phyloP scores from a whole-genome alignment of 805 yeast genomes.

The Saccharomyces jurei region DNA sequence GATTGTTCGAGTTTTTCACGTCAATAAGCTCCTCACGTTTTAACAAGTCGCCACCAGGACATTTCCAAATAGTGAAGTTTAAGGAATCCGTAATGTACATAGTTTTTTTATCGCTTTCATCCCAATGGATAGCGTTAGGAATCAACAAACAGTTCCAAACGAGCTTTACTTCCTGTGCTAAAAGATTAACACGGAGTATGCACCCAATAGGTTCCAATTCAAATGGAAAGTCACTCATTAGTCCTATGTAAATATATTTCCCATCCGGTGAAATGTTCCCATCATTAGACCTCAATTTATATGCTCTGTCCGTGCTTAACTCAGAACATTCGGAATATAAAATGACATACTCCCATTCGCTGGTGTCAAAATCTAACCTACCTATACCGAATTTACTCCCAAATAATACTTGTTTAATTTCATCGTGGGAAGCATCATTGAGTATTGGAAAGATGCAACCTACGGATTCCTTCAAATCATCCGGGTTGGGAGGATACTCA shows the following conservation, averaged over 20 bases:
- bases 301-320: conserved; percentile 25
- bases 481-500: conserved; percentile 8
- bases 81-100: conserved; percentile 50
- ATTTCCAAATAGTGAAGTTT: conserved; percentile 41
- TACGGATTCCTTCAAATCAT: conserved; percentile 33
- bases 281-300: conserved; percentile 61
- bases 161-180: conserved; percentile 21
- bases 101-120: conserved; percentile 26
- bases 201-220: conserved; percentile 42
- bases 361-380: conserved; percentile 38
- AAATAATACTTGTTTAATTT: conserved; percentile 42
- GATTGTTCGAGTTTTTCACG: conserved; percentile 20
- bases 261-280: conserved; percentile 76
- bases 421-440: conserved; percentile 2
- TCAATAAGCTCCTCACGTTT: conserved; percentile 34
- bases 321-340: conserved; percentile 29
- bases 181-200: conserved; percentile 36
- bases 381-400: conserved; percentile 65
- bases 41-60: conserved; percentile 26
- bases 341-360: conserved; percentile 32
- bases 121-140: conserved; percentile 70
- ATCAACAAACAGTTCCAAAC: conserved; percentile 39
- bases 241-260: conserved; percentile 61
- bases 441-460: conserved; percentile 69
- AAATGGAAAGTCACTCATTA: conserved; percentile 56